Conservation (phyloP, 2,329 filamentous ascomycete genomes). For the Trichoderma pleuroti region DNA sequence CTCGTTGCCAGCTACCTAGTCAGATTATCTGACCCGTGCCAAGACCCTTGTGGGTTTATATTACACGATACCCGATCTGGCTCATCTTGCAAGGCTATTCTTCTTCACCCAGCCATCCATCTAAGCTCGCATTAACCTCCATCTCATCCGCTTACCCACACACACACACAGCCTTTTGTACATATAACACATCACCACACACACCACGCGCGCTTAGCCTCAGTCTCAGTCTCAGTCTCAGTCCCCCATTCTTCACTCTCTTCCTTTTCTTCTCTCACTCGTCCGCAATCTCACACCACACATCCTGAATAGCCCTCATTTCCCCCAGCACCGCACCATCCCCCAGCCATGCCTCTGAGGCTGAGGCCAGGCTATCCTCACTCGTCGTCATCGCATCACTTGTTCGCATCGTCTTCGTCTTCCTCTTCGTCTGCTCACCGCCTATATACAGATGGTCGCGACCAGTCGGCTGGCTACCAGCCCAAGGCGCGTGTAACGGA, state of each 20-base stretch:
- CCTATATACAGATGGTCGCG: conserved; percentile 47
- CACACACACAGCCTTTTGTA: not conserved
- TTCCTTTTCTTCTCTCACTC: conserved; percentile 15
- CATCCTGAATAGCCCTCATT: not conserved
- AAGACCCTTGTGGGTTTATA: conserved; percentile 6
- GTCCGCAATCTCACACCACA: not conserved
- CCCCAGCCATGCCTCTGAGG: conserved; percentile 34
- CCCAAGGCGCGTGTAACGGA: conserved; percentile 86
- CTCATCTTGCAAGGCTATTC: conserved; percentile 17
- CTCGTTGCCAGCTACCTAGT: conserved; percentile 4
- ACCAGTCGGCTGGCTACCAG: conserved; percentile 56
- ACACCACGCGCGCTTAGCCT: not conserved
- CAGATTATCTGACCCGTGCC: not conserved
- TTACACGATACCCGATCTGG: conserved; percentile 19
- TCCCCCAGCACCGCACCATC: not conserved
- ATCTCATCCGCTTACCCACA: not conserved
- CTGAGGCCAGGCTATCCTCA: conserved; percentile 30
- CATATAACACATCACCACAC: not conserved
- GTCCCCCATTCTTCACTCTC: not conserved
- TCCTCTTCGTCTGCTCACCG: conserved; percentile 35
- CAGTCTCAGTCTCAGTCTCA: not conserved
- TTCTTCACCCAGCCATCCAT: not conserved
- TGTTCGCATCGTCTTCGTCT: conserved; percentile 11
- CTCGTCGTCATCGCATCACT: conserved; percentile 24
- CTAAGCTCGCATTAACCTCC: conserved; percentile 12